Conservation (phyloP, 108 stramenopile genomes). For the Cyclostephanos invisitatus region DNA sequence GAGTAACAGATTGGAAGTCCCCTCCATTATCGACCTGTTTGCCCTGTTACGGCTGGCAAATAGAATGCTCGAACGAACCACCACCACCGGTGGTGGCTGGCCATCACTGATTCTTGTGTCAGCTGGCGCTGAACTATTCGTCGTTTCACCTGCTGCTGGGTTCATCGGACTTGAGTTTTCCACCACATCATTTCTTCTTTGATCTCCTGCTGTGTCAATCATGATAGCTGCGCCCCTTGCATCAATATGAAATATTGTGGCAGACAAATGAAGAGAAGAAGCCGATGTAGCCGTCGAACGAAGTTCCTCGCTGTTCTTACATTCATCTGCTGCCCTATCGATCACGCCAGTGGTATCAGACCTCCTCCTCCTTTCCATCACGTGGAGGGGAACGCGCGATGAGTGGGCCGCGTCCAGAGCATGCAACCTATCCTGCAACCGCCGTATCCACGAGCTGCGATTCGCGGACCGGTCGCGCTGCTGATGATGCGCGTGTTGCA, state of each 20-base stretch:
- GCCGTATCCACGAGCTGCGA: constrained; percentile 20
- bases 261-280: constrained; percentile 5
- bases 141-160: neutral
- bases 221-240: neutral
- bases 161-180: neutral
- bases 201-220: neutral
- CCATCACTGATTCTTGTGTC: neutral
- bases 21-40: constrained; percentile 34
- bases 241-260: constrained; percentile 12
- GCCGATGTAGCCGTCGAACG: neutral
- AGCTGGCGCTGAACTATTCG: neutral
- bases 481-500: constrained; percentile 10
- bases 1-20: constrained; percentile 14
- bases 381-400: constrained; percentile 51
- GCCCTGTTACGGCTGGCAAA: constrained; percentile 34
- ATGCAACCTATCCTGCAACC: constrained; percentile 54
- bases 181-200: neutral
- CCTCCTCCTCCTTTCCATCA: constrained; percentile 33
- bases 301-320: neutral
- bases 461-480: neutral
- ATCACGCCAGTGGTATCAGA: neutral
- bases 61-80: constrained; percentile 19
- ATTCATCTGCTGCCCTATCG: neutral
- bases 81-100: constrained; percentile 6
- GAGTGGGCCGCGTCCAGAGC: constrained; percentile 63